Conservation (phyloP, 1,139 yeast species). For the Yamadazyma atlantica region DNA sequence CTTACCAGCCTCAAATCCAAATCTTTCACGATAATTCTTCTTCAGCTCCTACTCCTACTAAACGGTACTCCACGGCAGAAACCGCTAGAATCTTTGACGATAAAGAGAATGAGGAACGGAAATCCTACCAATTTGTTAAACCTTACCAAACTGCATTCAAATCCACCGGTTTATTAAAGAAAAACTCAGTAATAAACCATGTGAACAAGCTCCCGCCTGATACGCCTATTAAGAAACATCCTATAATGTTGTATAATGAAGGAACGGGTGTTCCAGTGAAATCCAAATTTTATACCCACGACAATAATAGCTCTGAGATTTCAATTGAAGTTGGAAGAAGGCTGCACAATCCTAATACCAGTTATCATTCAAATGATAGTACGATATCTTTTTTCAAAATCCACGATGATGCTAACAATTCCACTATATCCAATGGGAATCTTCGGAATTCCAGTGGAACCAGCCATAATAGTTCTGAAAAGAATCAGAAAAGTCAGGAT, state of each 20-base stretch:
- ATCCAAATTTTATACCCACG: slow-evolving; percentile 14
- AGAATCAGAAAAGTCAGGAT: slow-evolving; percentile 2
- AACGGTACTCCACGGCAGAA: background rate
- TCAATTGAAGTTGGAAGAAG: slow-evolving; percentile 48
- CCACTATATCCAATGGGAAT: slow-evolving; percentile 1
- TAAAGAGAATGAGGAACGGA: slow-evolving; percentile 33
- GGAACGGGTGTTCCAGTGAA: slow-evolving; percentile 14
- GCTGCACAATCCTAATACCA: slow-evolving; percentile 8
- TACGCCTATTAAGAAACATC: slow-evolving; percentile 74
- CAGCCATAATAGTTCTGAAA: slow-evolving; percentile 1
- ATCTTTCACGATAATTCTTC: slow-evolving; percentile 19
- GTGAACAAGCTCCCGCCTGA: slow-evolving; percentile 59
- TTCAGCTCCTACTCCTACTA: background rate
- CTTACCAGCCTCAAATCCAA: slow-evolving; percentile 11
- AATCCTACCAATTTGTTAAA: slow-evolving; percentile 68
- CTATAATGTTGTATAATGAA: slow-evolving; percentile 38
- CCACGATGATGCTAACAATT: slow-evolving; percentile 7
- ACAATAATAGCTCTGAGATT: slow-evolving; percentile 15
- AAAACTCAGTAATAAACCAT: slow-evolving; percentile 41
- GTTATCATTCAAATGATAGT: slow-evolving; percentile 26
- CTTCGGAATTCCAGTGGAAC: background rate
- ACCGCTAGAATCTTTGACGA: slow-evolving; percentile 13
- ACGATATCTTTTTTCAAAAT: slow-evolving; percentile 38
- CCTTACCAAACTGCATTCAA: slow-evolving; percentile 85
- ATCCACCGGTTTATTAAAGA: slow-evolving; percentile 73